phyloP scores from a whole-genome alignment of 768 basidiomycete species.

The Leccinellum luteum region DNA sequence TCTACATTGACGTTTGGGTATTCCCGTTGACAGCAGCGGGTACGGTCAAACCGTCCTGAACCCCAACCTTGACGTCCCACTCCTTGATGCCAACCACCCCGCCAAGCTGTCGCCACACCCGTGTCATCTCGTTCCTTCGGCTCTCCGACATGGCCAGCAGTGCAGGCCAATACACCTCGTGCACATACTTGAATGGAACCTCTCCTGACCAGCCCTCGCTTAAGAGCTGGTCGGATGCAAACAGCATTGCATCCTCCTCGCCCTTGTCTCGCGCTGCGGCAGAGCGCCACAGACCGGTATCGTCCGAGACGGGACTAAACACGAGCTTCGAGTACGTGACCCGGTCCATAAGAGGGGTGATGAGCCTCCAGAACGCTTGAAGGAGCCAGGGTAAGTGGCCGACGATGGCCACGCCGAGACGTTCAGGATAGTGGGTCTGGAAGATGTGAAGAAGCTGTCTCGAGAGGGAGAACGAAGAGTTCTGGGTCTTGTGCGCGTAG shows the following conservation, averaged over 20 bases:
- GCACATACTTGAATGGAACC: slow-evolving; percentile 66
- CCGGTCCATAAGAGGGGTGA: slow-evolving; percentile 81
- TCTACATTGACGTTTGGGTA: slow-evolving; percentile 10
- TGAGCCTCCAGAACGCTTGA: slow-evolving; percentile 71
- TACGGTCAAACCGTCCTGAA: slow-evolving; percentile 14
- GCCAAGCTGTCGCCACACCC: slow-evolving; percentile 68
- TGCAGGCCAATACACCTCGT: slow-evolving; percentile 72
- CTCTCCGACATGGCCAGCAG: slow-evolving; percentile 55
- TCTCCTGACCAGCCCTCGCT: slow-evolving; percentile 68
- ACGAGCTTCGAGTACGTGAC: slow-evolving; percentile 71
- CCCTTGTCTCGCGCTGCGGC: slow-evolving; percentile 21
- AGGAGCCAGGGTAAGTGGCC: slow-evolving; percentile 78
- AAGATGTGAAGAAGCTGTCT: slow-evolving; percentile 56
- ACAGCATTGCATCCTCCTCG: slow-evolving; percentile 36
- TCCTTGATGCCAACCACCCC: slow-evolving; percentile 71
- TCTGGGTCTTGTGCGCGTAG: slow-evolving; percentile 71
- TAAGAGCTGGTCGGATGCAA: slow-evolving; percentile 69
- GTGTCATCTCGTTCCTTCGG: slow-evolving; percentile 47
- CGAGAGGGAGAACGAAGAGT: slow-evolving; percentile 38
- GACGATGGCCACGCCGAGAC: slow-evolving; percentile 72
- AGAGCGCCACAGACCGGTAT: slow-evolving; percentile 27
- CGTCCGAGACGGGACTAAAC: slow-evolving; percentile 56
- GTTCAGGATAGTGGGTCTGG: slow-evolving; percentile 84
- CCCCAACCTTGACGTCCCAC: slow-evolving; percentile 64
- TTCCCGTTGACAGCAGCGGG: not conserved